Evolutionary conservation across 2,329 filamentous ascomycete genomes (phyloP).

Genomic region (Aureobasidium namibiae): DNA sequence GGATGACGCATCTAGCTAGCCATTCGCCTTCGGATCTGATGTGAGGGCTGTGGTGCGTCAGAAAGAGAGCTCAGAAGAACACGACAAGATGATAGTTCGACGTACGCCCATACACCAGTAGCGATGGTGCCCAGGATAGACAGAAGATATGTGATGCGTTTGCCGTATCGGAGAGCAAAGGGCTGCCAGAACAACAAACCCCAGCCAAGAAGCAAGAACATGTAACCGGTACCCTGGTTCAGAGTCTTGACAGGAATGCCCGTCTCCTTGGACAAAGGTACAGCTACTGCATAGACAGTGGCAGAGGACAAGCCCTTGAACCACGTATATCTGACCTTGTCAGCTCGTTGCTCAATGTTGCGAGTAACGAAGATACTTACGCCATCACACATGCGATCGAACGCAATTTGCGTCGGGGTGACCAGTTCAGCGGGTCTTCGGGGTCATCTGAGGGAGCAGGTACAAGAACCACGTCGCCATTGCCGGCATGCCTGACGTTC

Average conservation of each 20-base stretch:
- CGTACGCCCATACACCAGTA: slow-evolving; percentile 17
- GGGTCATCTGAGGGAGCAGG: not conserved
- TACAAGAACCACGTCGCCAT: not conserved
- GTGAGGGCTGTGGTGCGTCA: not conserved
- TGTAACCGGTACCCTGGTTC: slow-evolving; percentile 22
- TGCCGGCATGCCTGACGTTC: not conserved
- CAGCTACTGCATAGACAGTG: not conserved
- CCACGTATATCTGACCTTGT: not conserved
- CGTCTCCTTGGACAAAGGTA: slow-evolving; percentile 5
- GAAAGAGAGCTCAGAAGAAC: not conserved
- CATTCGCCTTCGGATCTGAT: slow-evolving; percentile 10
- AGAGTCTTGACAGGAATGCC: slow-evolving; percentile 17
- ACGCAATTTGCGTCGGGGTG: not conserved
- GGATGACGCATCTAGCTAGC: slow-evolving; percentile 23
- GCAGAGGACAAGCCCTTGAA: not conserved
- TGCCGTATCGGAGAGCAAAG: slow-evolving; percentile 36
- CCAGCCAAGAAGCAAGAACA: slow-evolving; percentile 38
- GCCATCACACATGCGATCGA: not conserved
- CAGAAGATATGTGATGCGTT: slow-evolving; percentile 20
- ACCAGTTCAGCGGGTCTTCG: not conserved
- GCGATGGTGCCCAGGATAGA: slow-evolving; percentile 15
- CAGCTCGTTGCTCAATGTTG: not conserved
- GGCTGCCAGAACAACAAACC: slow-evolving; percentile 40
- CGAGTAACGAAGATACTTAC: not conserved
- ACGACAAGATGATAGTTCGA: slow-evolving; percentile 4